Conservation (phyloP, 2,329 filamentous ascomycete species). For the Emericellopsis atlantica region DNA sequence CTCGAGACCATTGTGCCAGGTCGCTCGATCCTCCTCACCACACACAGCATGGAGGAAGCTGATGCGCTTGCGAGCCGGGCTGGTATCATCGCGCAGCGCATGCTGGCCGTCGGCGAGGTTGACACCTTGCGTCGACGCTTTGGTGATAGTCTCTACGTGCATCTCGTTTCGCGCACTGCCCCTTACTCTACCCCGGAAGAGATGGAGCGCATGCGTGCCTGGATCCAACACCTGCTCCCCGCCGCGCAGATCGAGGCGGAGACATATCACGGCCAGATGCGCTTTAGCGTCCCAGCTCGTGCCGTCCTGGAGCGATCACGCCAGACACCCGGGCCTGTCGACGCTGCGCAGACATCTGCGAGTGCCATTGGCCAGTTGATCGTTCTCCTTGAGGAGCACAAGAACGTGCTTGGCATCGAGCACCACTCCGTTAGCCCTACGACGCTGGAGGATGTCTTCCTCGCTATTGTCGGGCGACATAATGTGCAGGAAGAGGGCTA, state of each 20-base stretch:
- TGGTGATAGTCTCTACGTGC: conserved; percentile 63
- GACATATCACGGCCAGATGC: conserved; percentile 23
- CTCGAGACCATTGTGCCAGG: conserved; percentile 52
- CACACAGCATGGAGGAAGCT: conserved; percentile 73
- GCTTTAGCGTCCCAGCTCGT: conserved; percentile 11
- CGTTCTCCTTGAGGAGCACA: conserved; percentile 54
- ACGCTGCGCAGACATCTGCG: background rate
- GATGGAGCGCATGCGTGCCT: conserved; percentile 48
- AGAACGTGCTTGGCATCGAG: conserved; percentile 54
- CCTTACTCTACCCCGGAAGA: conserved; percentile 55
- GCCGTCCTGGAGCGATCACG: conserved; percentile 7
- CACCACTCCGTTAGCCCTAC: conserved; percentile 75
- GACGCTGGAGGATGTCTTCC: conserved; percentile 78
- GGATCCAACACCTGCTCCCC: conserved; percentile 46
- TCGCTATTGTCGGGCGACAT: conserved; percentile 69
- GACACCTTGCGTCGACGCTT: conserved; percentile 56
- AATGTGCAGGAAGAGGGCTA: conserved; percentile 65
- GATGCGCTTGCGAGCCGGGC: conserved; percentile 50
- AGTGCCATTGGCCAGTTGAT: conserved; percentile 55
- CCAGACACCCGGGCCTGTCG: background rate
- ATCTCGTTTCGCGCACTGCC: conserved; percentile 58
- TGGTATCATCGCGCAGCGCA: conserved; percentile 67
- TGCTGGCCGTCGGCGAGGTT: conserved; percentile 66
- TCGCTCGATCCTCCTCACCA: conserved; percentile 58
- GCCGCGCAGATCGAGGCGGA: conserved; percentile 53